Percentiles rank a stretch among this genome's conserved stretches.
phyloP scores from a whole-genome alignment of 441 rosid species.

The Erysimum pusillum region DNA sequence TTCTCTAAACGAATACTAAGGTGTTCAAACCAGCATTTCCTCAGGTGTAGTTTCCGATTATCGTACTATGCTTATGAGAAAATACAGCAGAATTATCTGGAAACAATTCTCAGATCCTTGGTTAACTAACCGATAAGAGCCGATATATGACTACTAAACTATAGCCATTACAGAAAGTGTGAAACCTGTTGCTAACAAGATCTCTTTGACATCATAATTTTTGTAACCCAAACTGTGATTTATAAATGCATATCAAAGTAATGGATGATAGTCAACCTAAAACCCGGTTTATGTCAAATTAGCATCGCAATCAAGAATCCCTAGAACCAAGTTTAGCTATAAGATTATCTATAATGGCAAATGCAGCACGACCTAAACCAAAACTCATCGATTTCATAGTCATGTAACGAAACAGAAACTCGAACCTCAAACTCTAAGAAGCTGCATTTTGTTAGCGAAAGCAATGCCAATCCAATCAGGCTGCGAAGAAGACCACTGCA shows the following conservation, averaged over 20 bases:
- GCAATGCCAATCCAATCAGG: slow-evolving; percentile 95
- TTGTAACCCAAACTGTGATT: neutral
- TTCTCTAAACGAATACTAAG: neutral
- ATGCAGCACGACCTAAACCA: neutral
- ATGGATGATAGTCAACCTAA: neutral
- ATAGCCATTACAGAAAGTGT: neutral
- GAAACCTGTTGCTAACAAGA: neutral
- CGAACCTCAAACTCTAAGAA: slow-evolving; percentile 80
- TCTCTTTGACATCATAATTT: neutral
- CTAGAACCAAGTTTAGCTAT: slow-evolving; percentile 10
- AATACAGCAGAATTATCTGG: neutral
- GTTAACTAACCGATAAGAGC: neutral
- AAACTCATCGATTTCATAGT: neutral
- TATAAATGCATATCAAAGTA: neutral
- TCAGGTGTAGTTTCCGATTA: neutral
- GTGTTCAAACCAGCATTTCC: neutral
- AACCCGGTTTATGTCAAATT: neutral
- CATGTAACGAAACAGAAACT: neutral
- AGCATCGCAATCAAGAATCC: neutral
- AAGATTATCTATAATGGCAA: neutral
- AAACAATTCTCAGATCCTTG: neutral
- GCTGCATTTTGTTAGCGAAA: slow-evolving; percentile 84
- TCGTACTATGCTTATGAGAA: neutral
- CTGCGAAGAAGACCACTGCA: slow-evolving; percentile 84
- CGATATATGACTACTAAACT: neutral